Evolutionary conservation across 441 rosid genomes (phyloP).

Genomic region (Hura crepitans): DNA sequence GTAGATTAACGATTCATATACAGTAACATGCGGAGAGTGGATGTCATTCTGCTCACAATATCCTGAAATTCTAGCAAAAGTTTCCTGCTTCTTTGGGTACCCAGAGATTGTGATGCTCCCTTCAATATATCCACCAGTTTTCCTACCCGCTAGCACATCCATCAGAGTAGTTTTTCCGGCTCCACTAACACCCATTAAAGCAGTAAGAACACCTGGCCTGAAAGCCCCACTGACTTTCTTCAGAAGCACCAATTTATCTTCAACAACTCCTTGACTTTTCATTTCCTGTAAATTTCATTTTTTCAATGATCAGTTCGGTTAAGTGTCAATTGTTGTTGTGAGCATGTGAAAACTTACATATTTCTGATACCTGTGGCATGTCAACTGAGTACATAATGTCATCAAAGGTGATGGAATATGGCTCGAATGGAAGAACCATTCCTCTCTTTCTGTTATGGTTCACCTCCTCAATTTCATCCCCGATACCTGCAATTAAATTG

Average conservation of each 20-base stretch:
- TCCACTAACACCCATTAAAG: slow-evolving; percentile 87
- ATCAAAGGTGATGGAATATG: slow-evolving; percentile 61
- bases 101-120: slow-evolving; percentile 40
- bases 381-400: slow-evolving; percentile 54
- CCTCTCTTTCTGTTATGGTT: slow-evolving; percentile 44
- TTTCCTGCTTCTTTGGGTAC: slow-evolving; percentile 44
- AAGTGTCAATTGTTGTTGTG: neutral
- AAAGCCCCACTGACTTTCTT: slow-evolving; percentile 75
- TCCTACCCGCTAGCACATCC: slow-evolving; percentile 53
- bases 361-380: slow-evolving; percentile 59
- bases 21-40: slow-evolving; percentile 45
- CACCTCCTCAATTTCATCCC: slow-evolving; percentile 20
- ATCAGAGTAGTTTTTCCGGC: slow-evolving; percentile 67
- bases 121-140: slow-evolving; percentile 42
- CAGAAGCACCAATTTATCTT: slow-evolving; percentile 54
- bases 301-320: neutral
- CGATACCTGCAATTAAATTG: slow-evolving; percentile 21
- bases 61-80: slow-evolving; percentile 44
- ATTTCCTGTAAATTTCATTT: slow-evolving; percentile 40
- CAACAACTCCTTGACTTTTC: slow-evolving; percentile 51
- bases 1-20: slow-evolving; percentile 42
- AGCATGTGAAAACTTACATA: neutral
- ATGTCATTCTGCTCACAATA: slow-evolving; percentile 48
- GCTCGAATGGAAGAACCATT: slow-evolving; percentile 87
- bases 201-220: slow-evolving; percentile 91